Conservation (phyloP, 1,284 basidiomycete species). For the Testicularia cyperi region DNA sequence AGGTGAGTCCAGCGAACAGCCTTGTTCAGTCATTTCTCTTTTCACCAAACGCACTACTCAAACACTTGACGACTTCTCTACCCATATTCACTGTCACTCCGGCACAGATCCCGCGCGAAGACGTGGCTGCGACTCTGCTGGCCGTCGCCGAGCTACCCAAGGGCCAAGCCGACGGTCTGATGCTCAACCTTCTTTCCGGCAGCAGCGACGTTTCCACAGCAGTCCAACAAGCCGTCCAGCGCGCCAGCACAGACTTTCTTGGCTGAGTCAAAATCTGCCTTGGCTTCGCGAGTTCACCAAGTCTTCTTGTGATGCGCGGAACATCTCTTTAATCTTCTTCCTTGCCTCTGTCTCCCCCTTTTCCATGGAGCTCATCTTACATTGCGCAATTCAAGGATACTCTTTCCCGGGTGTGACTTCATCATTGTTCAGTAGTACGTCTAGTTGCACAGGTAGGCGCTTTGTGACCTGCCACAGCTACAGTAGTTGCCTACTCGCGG, state of each 20-base stretch:
- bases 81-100: not conserved
- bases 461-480: no score
- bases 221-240: slow-evolving; percentile 65
- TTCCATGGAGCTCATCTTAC: no score
- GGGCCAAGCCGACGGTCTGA: slow-evolving; percentile 65
- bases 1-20: slow-evolving; percentile 4
- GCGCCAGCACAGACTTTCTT: slow-evolving; percentile 63
- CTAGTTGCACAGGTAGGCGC: no score
- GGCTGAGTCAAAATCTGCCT: slow-evolving; percentile 9
- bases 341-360: not conserved
- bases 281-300: no score
- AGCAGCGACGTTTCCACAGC: slow-evolving; percentile 65
- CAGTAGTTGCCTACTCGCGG: no score
- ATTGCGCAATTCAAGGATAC: no score
- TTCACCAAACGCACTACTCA: not conserved
- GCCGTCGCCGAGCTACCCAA: slow-evolving; percentile 66
- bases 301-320: not conserved
- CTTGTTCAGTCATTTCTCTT: slow-evolving; percentile 40
- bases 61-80: not conserved
- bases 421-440: no score
- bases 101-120: slow-evolving; percentile 63
- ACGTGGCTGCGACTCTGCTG: slow-evolving; percentile 68
- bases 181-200: slow-evolving; percentile 70
- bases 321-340: not conserved
- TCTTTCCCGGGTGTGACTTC: no score